These are phyloP conservation scores for Saccharomycopsis javanensis DNA, from an alignment of 805 yeast species.

Conservation along the genomic window DNA sequence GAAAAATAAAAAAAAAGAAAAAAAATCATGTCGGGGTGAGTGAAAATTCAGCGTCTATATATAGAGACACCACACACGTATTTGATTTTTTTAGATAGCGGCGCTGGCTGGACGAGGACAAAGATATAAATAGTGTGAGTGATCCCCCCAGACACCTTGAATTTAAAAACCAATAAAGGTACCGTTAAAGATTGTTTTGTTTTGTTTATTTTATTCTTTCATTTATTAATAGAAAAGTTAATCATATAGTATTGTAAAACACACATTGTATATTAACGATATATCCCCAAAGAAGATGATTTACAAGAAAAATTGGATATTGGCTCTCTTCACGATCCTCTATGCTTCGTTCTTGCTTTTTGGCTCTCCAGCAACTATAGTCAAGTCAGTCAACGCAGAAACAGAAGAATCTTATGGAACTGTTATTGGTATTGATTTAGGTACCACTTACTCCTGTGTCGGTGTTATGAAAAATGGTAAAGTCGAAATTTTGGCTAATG, in stretches of 20 bases:
- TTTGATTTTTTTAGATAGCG: no score
- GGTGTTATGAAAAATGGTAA: constrained; percentile 79
- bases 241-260: not conserved
- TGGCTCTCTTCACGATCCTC: constrained; percentile 17
- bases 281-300: not conserved
- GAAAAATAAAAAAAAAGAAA: not conserved
- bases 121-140: no score
- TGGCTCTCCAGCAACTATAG: constrained; percentile 9
- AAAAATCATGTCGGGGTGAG: not conserved
- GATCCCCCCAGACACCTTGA: no score
- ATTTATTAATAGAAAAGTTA: no score
- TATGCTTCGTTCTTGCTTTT: constrained; percentile 13
- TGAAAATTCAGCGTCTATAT: not conserved
- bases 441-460: constrained; percentile 96
- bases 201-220: no score
- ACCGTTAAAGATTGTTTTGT: no score
- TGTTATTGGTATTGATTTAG: constrained; percentile 91
- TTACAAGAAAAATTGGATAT: constrained; percentile 8
- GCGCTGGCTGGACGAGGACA: no score
- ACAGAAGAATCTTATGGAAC: constrained; percentile 41
- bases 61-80: no score
- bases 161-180: no score
- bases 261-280: not conserved
- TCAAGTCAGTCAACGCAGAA: constrained; percentile 15
- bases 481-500: constrained; percentile 89